phyloP scores from a whole-genome alignment of 2,329 filamentous ascomycete genomes.

The Metarhizium anisopliae region DNA sequence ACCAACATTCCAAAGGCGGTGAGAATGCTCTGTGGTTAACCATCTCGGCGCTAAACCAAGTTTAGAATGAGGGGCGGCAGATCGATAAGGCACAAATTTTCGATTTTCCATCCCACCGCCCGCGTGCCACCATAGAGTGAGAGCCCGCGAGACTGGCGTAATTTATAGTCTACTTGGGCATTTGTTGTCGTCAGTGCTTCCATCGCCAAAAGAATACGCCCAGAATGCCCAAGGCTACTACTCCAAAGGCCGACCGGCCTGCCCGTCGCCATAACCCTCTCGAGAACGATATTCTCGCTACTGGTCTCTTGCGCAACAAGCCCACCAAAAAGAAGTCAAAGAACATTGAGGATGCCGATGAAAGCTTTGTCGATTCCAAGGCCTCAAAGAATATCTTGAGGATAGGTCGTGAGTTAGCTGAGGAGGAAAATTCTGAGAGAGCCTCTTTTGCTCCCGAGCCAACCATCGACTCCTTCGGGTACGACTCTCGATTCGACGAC shows the following conservation, averaged over 20 bases:
- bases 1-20: slow-evolving; percentile 19
- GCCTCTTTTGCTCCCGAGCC: slow-evolving; percentile 28
- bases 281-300: slow-evolving; percentile 72
- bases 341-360: slow-evolving; percentile 50
- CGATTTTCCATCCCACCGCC: slow-evolving; percentile 19
- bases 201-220: neutral
- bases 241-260: slow-evolving; percentile 46
- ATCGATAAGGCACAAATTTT: slow-evolving; percentile 32
- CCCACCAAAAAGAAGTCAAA: slow-evolving; percentile 62
- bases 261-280: slow-evolving; percentile 80
- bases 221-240: slow-evolving; percentile 72
- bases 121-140: neutral
- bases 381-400: slow-evolving; percentile 81
- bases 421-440: slow-evolving; percentile 54
- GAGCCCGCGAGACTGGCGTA: neutral
- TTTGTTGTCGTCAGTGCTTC: neutral
- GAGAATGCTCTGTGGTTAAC: slow-evolving; percentile 4
- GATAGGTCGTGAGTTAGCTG: slow-evolving; percentile 79
- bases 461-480: slow-evolving; percentile 56
- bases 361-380: slow-evolving; percentile 76
- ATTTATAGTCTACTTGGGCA: neutral
- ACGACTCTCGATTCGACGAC: slow-evolving; percentile 64
- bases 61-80: slow-evolving; percentile 25
- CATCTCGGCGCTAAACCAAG: slow-evolving; percentile 17
- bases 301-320: slow-evolving; percentile 64